phyloP scores from a whole-genome alignment of 1,284 basidiomycete genomes.

The Malassezia japonica region DNA sequence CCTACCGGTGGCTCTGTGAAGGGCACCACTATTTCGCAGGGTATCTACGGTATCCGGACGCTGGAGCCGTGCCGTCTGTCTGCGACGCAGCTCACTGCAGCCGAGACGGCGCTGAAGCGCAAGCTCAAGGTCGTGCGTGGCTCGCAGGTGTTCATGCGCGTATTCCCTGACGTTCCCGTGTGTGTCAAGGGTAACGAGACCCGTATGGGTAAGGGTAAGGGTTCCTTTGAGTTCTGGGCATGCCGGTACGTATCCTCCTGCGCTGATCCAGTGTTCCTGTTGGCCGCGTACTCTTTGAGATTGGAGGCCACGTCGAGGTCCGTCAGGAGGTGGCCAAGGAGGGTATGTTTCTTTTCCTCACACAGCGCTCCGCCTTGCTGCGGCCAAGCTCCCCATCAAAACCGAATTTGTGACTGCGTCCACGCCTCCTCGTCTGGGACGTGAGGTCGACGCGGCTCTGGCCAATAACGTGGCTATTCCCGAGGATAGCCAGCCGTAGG shows the following conservation, averaged over 20 bases:
- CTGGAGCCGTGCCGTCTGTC: slow-evolving; percentile 74
- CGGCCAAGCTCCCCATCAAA: slow-evolving; percentile 76
- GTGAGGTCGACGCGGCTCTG: slow-evolving; percentile 27
- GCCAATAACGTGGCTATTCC: not conserved
- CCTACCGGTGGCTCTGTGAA: slow-evolving; percentile 72
- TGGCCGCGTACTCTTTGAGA: slow-evolving; percentile 89
- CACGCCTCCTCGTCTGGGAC: slow-evolving; percentile 69
- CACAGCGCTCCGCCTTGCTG: slow-evolving; percentile 73
- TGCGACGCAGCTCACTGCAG: slow-evolving; percentile 79
- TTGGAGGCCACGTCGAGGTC: slow-evolving; percentile 72
- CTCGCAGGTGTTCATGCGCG: slow-evolving; percentile 72
- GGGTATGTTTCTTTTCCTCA: slow-evolving; percentile 54
- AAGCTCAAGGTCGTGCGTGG: slow-evolving; percentile 88
- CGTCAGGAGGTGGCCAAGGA: slow-evolving; percentile 86
- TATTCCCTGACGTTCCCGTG: slow-evolving; percentile 93
- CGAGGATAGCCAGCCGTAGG: not conserved
- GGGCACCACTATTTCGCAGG: slow-evolving; percentile 83
- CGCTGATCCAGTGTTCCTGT: slow-evolving; percentile 62
- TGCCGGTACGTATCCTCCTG: slow-evolving; percentile 59
- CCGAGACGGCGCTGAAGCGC: slow-evolving; percentile 77
- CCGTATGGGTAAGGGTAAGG: slow-evolving; percentile 99
- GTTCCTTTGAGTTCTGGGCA: slow-evolving; percentile 94
- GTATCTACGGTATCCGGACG: slow-evolving; percentile 82
- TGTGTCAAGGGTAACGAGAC: slow-evolving; percentile 99
- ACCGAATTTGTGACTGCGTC: slow-evolving; percentile 75